Evolutionary conservation across 768 basidiomycete genomes (phyloP).

Genomic region (Boletus reticuloceps): DNA sequence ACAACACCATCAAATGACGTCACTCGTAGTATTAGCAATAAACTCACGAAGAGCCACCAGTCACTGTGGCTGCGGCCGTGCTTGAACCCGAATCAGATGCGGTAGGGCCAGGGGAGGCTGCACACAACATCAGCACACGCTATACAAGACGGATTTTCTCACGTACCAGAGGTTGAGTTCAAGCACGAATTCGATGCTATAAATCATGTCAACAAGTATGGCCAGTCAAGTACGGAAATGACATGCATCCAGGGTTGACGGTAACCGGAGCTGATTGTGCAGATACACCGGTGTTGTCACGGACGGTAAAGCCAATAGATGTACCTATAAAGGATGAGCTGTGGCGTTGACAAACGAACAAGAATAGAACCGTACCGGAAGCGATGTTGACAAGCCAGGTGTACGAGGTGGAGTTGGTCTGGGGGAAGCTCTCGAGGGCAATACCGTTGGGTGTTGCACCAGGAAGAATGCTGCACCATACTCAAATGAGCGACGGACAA

Average conservation of each 20-base stretch:
- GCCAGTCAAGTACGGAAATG: neutral
- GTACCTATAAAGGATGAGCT: constrained; percentile 36
- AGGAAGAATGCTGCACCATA: constrained; percentile 47
- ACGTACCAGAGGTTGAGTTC: constrained; percentile 21
- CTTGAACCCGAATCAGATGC: neutral
- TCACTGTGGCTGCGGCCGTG: neutral
- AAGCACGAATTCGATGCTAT: constrained; percentile 37
- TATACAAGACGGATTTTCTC: constrained; percentile 17
- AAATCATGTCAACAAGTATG: constrained; percentile 15
- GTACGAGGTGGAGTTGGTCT: constrained; percentile 36
- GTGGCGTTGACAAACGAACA: neutral
- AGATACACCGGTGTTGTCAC: constrained; percentile 53
- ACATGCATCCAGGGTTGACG: constrained; percentile 50
- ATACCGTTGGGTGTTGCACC: constrained; percentile 44
- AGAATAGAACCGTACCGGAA: constrained; percentile 32
- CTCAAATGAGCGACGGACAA: neutral
- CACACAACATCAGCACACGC: constrained; percentile 12
- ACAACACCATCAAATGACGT: constrained; percentile 10
- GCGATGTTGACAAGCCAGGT: constrained; percentile 58
- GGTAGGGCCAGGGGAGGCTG: constrained; percentile 25
- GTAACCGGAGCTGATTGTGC: constrained; percentile 54
- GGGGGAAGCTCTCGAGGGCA: constrained; percentile 48
- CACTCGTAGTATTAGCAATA: neutral
- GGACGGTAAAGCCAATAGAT: constrained; percentile 54
- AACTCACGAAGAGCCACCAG: constrained; percentile 20